Percentiles rank a stretch among this genome's conserved stretches.
Evolutionary conservation across 495 filamentous ascomycete genomes (phyloP).

Genomic region (Letharia lupina): DNA sequence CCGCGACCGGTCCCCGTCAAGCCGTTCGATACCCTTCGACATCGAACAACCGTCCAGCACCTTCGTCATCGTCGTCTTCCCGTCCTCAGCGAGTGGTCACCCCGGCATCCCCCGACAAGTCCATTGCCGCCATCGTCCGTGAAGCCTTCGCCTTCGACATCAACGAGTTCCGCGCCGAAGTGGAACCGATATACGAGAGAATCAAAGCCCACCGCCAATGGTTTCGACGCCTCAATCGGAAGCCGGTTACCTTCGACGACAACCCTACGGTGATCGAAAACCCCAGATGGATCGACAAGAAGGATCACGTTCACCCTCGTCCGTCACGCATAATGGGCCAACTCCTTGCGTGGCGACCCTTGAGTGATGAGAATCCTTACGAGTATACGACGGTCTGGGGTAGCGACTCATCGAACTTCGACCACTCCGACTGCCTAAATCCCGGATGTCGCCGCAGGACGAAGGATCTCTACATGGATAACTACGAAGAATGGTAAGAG

Average conservation of each 20-base stretch:
- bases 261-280: background rate
- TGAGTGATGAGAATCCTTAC: background rate
- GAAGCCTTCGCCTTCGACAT: slow-evolving; percentile 7
- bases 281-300: slow-evolving; percentile 1
- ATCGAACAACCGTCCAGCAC: slow-evolving; percentile 1
- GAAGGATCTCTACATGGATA: background rate
- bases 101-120: background rate
- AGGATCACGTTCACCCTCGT: background rate
- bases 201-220: background rate
- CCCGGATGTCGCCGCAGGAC: background rate
- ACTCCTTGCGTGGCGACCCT: background rate
- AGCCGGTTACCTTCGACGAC: slow-evolving; percentile 4
- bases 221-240: background rate
- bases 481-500: background rate
- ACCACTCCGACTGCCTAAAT: background rate
- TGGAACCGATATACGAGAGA: background rate
- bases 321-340: background rate
- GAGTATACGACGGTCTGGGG: background rate
- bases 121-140: slow-evolving; percentile 4
- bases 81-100: background rate
- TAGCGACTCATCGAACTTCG: background rate
- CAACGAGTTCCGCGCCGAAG: background rate
- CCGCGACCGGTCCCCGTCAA: background rate
- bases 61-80: background rate
- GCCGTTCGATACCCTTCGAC: background rate